Base-by-base conservation (phyloP, 257 asterid genomes). In the Osmanthus fragrans region DNA sequence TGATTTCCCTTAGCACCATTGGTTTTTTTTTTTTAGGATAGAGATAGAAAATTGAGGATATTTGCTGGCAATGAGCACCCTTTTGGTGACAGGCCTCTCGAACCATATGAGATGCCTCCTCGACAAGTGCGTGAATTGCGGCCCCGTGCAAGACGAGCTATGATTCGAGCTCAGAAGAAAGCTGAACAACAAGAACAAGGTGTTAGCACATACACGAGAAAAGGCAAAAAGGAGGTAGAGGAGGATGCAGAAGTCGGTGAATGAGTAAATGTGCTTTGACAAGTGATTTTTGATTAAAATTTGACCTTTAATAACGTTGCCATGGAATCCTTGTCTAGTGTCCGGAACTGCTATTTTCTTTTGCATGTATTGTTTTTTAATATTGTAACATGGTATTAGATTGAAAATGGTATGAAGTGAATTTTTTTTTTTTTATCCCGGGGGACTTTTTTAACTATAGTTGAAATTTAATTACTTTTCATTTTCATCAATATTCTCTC, bases 161-260 rank as follows among this genome's bases (percentile, higher is more conserved):
- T 90, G 92, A 90, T 95, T 72, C 92, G 99, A 72, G 99, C 97
- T 80, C 94, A 93, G 77, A 93, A 89, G 92, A 95, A 93, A 86
- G 96, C 96, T 4, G 97, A 91, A 78, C 92, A 86, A 77, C 91
- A 88, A 82, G 87, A 87, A 73, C 85, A 83, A 63, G 90, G 85
- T 34, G 5, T 63, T 63, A 63, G 86, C 71, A 82, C 87, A 64
- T 81, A 85, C 65, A 74, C 76, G 34, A 92, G 87, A 37, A 93
- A 87, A 76, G 91, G 93, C 85, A 90, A 87, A 88, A 91, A 80
- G 89, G 82, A 89, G 74, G 88, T 87, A 47, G 85, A 75, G 47
- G 77, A 37, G 10, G 90, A 80, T 16, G 81, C 69, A 73, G 89
- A 88, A 75, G 74, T 39, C 25, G 80, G 73, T 65, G 84, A 86